Conservation (phyloP, 2,329 filamentous ascomycete species). For the Aspergillus sp. region DNA sequence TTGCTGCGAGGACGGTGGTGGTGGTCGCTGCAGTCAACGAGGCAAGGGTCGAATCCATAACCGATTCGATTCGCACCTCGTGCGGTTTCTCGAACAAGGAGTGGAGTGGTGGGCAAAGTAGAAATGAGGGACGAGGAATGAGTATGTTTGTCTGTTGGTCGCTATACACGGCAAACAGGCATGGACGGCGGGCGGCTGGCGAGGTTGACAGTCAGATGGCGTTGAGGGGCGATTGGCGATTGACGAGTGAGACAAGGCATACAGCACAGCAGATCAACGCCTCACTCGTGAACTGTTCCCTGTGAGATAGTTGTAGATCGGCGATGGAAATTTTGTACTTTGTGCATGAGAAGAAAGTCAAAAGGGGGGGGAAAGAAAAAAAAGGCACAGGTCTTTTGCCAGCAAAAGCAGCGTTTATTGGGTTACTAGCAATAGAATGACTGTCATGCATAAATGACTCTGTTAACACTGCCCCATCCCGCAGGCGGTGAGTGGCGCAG, state of each 20-base stretch:
- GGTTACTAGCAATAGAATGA: not conserved
- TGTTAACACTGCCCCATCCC: too few relatives aligned
- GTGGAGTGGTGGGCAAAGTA: not conserved
- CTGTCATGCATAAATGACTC: too few relatives aligned
- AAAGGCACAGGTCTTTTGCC: too few relatives aligned
- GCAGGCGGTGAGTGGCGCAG: too few relatives aligned
- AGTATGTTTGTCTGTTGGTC: not conserved
- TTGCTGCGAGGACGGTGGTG: conserved; percentile 8
- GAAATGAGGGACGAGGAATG: not conserved
- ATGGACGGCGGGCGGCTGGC: not conserved
- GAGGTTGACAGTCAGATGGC: not conserved
- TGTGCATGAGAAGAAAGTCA: too few relatives aligned
- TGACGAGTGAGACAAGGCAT: not conserved
- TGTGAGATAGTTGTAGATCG: too few relatives aligned
- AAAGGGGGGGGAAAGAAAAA: too few relatives aligned
- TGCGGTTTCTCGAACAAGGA: not conserved
- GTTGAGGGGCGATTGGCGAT: not conserved
- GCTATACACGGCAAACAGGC: too few relatives aligned
- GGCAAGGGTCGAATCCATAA: not conserved
- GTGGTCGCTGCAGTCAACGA: conserved; percentile 1
- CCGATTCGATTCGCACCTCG: not conserved
- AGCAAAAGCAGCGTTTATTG: too few relatives aligned
- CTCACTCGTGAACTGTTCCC: not conserved
- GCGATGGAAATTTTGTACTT: not conserved
- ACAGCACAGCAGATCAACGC: not conserved